These are phyloP conservation scores for Auxenochlorella pyrenoidosa DNA, from an alignment of 139 green algal genomes.

Conservation along the genomic window DNA sequence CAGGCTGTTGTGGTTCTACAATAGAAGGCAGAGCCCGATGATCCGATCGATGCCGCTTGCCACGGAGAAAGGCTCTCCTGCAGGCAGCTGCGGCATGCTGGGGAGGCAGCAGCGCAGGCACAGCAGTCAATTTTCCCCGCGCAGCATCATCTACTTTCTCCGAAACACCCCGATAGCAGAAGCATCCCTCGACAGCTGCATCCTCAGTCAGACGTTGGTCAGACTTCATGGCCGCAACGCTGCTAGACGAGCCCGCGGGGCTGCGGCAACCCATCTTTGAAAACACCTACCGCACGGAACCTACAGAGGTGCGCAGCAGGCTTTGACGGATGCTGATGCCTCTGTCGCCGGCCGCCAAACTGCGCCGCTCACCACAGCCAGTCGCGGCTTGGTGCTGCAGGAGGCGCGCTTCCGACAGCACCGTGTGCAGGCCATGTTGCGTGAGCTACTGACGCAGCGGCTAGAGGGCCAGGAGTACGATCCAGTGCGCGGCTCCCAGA, in stretches of 20 bases:
- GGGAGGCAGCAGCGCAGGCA: too few species aligned
- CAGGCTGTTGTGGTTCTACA: too few species aligned
- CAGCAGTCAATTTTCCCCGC: too few species aligned
- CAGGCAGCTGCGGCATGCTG: neutral
- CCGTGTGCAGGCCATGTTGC: slow-evolving; percentile 43
- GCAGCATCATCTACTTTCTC: too few species aligned
- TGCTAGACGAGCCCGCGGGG: neutral
- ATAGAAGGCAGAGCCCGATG: too few species aligned
- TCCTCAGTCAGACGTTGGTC: neutral
- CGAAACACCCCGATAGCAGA: too few species aligned
- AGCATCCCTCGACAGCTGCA: too few species aligned
- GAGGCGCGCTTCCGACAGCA: neutral
- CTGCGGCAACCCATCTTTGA: slow-evolving; percentile 77
- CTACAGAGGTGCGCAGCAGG: slow-evolving; percentile 12
- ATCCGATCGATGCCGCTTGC: too few species aligned
- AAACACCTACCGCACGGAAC: slow-evolving; percentile 84
- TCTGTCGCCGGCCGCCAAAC: neutral
- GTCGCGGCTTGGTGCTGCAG: neutral
- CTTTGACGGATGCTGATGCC: neutral
- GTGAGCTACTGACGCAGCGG: slow-evolving; percentile 69
- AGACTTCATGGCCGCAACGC: neutral
- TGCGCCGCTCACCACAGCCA: neutral
- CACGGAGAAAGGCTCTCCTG: too few species aligned
- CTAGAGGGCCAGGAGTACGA: slow-evolving; percentile 86
- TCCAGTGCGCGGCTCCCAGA: slow-evolving; percentile 80